phyloP scores from a whole-genome alignment of 2,329 filamentous ascomycete species.

The Capronia epimyces region DNA sequence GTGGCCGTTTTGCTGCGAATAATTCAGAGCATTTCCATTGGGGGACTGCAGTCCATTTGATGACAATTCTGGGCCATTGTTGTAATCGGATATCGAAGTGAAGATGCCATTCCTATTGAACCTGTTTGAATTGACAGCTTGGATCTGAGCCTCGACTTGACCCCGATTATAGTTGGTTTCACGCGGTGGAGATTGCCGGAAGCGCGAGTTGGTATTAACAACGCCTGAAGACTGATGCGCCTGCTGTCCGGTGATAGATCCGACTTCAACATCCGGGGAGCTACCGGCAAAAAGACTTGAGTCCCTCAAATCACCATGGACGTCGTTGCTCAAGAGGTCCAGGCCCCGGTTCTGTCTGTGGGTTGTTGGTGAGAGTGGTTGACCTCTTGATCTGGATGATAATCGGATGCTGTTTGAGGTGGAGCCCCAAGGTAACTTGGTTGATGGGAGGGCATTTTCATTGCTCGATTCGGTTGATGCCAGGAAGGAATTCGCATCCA shows the following conservation, averaged over 20 bases:
- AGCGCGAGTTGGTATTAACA: conserved; percentile 8
- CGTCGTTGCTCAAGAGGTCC: conserved; percentile 1
- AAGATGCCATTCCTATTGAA: conserved; percentile 11
- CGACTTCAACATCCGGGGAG: conserved; percentile 21
- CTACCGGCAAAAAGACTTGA: conserved; percentile 22
- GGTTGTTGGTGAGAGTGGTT: conserved; percentile 20
- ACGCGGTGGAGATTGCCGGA: conserved; percentile 11
- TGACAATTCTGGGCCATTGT: conserved; percentile 1
- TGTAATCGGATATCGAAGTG: conserved; percentile 1
- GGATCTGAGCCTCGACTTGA: conserved; percentile 9
- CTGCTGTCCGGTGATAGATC: not conserved
- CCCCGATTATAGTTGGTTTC: conserved; percentile 3
- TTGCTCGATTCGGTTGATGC: conserved; percentile 10
- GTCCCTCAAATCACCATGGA: conserved; percentile 1
- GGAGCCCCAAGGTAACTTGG: conserved; percentile 16
- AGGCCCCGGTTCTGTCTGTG: conserved; percentile 16
- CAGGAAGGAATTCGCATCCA: conserved; percentile 8
- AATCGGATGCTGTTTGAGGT: conserved; percentile 4
- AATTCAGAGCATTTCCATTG: not conserved
- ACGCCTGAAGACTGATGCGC: conserved; percentile 25
- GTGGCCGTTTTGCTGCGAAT: conserved; percentile 1
- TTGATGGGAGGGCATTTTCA: conserved; percentile 13
- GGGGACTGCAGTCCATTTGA: not conserved
- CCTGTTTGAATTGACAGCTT: conserved; percentile 7
- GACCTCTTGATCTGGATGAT: conserved; percentile 8